phyloP scores from a whole-genome alignment of 345 rosid genomes.

The Linum lewisii region DNA sequence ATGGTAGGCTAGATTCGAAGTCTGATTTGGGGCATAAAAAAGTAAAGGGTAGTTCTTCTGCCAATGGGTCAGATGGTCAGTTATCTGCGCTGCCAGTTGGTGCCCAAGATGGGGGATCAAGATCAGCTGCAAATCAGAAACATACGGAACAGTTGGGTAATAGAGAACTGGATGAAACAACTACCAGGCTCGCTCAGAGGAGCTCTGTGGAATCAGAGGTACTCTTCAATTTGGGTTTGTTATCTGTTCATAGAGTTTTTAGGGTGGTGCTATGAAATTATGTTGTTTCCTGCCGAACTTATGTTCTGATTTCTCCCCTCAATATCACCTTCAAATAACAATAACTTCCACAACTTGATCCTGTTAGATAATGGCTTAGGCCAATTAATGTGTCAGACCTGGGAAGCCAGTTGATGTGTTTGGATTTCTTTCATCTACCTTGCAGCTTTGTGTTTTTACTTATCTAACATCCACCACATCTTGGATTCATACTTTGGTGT shows the following conservation, averaged over 20 bases:
- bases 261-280: background rate
- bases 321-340: too few species aligned
- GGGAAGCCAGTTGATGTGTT: background rate
- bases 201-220: conserved; percentile 69
- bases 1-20: conserved; percentile 62
- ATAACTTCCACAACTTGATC: background rate
- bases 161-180: conserved; percentile 40
- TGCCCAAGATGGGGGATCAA: conserved; percentile 29
- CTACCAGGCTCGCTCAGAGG: conserved; percentile 35
- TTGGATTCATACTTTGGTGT: too few species aligned
- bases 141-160: conserved; percentile 38
- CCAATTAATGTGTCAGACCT: background rate
- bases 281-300: background rate
- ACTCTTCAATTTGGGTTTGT: conserved; percentile 8
- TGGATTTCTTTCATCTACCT: background rate
- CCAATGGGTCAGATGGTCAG: conserved; percentile 47
- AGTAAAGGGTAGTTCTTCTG: conserved; percentile 39
- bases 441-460: background rate
- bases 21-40: conserved; percentile 55
- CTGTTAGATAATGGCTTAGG: background rate
- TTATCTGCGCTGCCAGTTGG: conserved; percentile 24
- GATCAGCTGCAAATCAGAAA: conserved; percentile 43
- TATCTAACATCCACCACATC: too few species aligned
- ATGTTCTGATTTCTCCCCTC: background rate
- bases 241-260: background rate